Evolutionary conservation across 2,329 filamentous ascomycete species (phyloP), one percentile per base, ranked within the genome.

Genomic region (Verticillium dahliae): DNA sequence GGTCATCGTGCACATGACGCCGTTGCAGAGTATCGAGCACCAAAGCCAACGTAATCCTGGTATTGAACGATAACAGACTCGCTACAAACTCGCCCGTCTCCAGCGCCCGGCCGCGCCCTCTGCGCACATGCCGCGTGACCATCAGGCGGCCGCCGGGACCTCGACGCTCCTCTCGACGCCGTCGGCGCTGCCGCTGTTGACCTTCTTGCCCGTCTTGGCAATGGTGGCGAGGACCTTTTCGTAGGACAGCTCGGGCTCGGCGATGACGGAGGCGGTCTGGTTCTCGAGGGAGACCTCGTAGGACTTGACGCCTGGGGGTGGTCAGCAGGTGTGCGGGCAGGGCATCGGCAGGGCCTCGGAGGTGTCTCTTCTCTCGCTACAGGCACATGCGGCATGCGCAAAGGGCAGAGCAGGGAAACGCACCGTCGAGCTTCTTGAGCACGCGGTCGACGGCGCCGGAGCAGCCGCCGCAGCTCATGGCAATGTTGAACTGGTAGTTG

Each of bases 391-490:
- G 18, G 18, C 18, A 22, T 22, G 18, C 18, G 18, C 18, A 22
- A 22, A 22, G 18, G 9, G 13, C 11, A 41, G 18, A 22, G 18
- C 7, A 18, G 18, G 52, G 27, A n/a, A 56, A 76, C 85, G 67
- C 73, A 96, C 93, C 92, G 22, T 96, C 90, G 2, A 96, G 87
- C 80, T 92, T 97, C 81, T 91, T 94, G 67, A 99, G 86, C 56
- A 97, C 92, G 59, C 92, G 86, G 78, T 96, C 90, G 55, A 99
- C 84, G 68, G 95, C 95, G 71, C 93, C 92, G 56, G 93, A 97
- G 88, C 95, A 99, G 75, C 95, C 95, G 74, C 91, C 87, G 80
- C 95, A 99, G 83, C 82, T 90, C 95, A 99, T 99, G 77, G 81
- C 83, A 76, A 98, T 86, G 78, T 93, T 88, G 83, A 98, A 98